A percentile compares a stretch with the other conserved stretches of the same genome.
These are phyloP conservation scores for Boletus insuetus DNA, from an alignment of 768 basidiomycete genomes.

Conservation along the genomic window DNA sequence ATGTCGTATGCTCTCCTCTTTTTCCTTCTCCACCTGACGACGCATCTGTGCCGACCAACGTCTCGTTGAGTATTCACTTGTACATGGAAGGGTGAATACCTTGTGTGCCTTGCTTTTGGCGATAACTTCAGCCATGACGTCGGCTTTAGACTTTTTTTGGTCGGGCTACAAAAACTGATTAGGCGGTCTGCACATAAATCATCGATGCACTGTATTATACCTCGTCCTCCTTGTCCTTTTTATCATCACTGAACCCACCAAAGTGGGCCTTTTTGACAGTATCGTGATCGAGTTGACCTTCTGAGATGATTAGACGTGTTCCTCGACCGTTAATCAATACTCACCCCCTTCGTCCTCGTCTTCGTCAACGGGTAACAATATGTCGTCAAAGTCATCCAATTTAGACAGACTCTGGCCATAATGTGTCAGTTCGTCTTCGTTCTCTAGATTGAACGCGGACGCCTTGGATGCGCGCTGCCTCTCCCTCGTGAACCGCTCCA, in stretches of 20 bases:
- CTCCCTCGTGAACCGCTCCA: slow-evolving; percentile 93
- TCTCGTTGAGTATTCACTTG: background rate
- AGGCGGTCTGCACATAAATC: background rate
- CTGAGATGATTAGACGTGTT: background rate
- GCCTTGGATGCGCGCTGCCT: slow-evolving; percentile 77
- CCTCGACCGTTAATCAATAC: slow-evolving; percentile 1
- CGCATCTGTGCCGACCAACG: slow-evolving; percentile 51
- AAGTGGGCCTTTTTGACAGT: slow-evolving; percentile 75
- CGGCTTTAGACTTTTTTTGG: slow-evolving; percentile 87
- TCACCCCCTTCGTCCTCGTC: slow-evolving; percentile 50
- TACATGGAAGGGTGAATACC: slow-evolving; percentile 40
- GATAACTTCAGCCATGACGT: slow-evolving; percentile 97
- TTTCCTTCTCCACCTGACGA: slow-evolving; percentile 85
- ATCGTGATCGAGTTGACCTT: slow-evolving; percentile 67
- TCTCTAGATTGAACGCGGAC: slow-evolving; percentile 83
- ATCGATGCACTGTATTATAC: slow-evolving; percentile 32
- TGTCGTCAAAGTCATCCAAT: slow-evolving; percentile 79
- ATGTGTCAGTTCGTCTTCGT: slow-evolving; percentile 88
- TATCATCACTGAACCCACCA: slow-evolving; percentile 80
- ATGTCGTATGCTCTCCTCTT: slow-evolving; percentile 81
- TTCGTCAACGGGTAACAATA: slow-evolving; percentile 52
- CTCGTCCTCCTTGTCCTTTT: slow-evolving; percentile 50
- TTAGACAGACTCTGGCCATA: slow-evolving; percentile 87
- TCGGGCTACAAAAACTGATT: slow-evolving; percentile 50
- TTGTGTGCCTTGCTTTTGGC: slow-evolving; percentile 97